These are phyloP conservation scores for Diaporthe batatas DNA, from an alignment of 2,329 filamentous ascomycete species.

Conservation along the genomic window DNA sequence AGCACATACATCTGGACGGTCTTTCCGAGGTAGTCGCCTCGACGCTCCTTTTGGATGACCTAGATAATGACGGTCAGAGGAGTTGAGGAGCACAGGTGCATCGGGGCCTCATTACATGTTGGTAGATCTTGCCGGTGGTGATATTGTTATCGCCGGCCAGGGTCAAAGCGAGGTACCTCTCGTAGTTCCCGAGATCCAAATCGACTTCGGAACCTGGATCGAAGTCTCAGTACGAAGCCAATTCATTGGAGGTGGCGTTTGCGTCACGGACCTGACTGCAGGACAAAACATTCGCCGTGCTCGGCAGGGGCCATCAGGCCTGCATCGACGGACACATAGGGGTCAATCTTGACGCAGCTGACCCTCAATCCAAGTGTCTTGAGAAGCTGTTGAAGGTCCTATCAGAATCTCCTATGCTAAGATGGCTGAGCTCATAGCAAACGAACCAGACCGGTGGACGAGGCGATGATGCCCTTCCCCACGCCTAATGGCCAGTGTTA, in stretches of 20 bases:
- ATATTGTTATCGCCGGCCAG: conserved; percentile 93
- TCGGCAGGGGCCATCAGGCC: conserved; percentile 55
- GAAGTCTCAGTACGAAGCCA: conserved; percentile 24
- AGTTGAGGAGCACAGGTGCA: neutral
- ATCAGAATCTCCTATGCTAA: conserved; percentile 32
- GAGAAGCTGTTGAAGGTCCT: conserved; percentile 65
- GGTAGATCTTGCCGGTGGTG: conserved; percentile 96
- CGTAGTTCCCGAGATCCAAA: conserved; percentile 70
- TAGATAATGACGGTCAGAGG: conserved; percentile 39
- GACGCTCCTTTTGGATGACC: conserved; percentile 68
- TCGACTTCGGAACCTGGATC: conserved; percentile 55
- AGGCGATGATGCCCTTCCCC: conserved; percentile 43
- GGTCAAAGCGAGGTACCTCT: conserved; percentile 82
- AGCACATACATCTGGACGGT: conserved; percentile 79
- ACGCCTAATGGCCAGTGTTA: conserved; percentile 39
- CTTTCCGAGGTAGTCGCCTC: conserved; percentile 85
- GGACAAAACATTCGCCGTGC: conserved; percentile 91
- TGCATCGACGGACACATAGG: conserved; percentile 59
- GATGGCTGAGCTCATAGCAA: neutral
- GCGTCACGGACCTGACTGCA: conserved; percentile 59
- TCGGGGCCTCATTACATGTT: conserved; percentile 79
- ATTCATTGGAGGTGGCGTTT: neutral
- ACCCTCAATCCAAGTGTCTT: conserved; percentile 86
- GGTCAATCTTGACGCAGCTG: conserved; percentile 67
- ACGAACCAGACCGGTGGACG: conserved; percentile 41